Evolutionary conservation across 495 filamentous ascomycete species (phyloP).

Genomic region (Aspergillus hancockii): DNA sequence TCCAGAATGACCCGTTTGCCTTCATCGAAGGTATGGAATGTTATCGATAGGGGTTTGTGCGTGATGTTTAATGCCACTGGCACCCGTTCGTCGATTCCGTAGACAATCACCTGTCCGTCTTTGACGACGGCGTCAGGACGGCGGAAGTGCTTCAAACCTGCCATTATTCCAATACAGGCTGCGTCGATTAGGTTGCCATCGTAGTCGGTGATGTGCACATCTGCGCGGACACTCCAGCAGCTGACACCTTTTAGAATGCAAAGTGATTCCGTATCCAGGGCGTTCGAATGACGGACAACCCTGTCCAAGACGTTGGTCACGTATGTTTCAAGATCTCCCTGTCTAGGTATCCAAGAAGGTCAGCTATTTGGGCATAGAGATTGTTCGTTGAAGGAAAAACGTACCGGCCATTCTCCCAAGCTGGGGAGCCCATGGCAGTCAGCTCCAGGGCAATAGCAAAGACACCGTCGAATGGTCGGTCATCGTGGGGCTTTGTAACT

Average conservation of each 20-base stretch:
- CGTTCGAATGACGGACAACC: constrained; percentile 84
- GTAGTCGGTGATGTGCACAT: constrained; percentile 85
- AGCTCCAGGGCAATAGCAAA: constrained; percentile 91
- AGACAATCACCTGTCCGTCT: constrained; percentile 79
- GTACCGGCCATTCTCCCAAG: constrained; percentile 83
- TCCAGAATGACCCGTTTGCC: constrained; percentile 70
- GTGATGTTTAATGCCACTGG: constrained; percentile 86
- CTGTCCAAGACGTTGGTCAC: constrained; percentile 89
- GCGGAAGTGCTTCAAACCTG: constrained; percentile 85
- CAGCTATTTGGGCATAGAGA: constrained; percentile 20
- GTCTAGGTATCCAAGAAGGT: constrained; percentile 37
- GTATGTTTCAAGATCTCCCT: constrained; percentile 76
- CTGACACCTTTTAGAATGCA: constrained; percentile 89
- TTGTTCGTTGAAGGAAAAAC: constrained; percentile 12
- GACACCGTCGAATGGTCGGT: constrained; percentile 91
- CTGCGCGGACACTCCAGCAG: constrained; percentile 85
- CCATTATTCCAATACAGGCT: constrained; percentile 80
- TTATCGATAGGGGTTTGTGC: constrained; percentile 85
- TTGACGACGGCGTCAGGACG: constrained; percentile 83
- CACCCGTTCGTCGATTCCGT: constrained; percentile 79
- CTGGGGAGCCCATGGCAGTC: constrained; percentile 86
- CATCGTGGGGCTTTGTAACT: constrained; percentile 77
- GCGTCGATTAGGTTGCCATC: constrained; percentile 88
- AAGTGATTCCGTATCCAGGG: constrained; percentile 91
- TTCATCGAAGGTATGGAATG: constrained; percentile 77